Evolutionary conservation across 208 protist species (phyloP), one percentile per base, ranked within the genome.

Genomic region (Herpetomonas tarakana): DNA sequence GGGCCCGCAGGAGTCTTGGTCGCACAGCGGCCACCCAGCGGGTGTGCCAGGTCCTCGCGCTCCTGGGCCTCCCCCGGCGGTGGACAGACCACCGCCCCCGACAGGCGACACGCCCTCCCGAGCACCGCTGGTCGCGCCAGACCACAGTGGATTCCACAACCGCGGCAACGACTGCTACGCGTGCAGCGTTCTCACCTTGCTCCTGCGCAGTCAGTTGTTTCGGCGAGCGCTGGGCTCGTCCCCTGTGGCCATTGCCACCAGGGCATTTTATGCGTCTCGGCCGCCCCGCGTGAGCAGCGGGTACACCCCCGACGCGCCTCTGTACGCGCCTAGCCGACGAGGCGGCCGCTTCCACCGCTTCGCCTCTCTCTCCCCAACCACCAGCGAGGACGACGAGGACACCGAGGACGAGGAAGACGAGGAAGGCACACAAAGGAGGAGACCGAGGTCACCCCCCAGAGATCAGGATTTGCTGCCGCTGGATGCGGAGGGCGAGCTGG

Each of bases 131-230:
- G n/a, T n/a, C n/a, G 22, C 74, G 44, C 44, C 47, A 21, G 76
- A 91, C 56, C 74, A 49, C 49, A 92, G 84, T 58, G 88, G 88
- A 30, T 94, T 94, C 58, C 64, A 73, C 51, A 94, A 94, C 60
- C 30, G 49, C 4, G 77, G 80, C 38, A 91, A 88, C 57, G 78
- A 89, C 68, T 94, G 88, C 66, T 94, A 94, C 67, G 88, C 79
- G 25, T 91, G 84, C 71, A 90, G 84, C 44, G 75, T 91, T 18
- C 58, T 94, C 38, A 91, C 81, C 11, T 61, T 92, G 51, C 64
- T 94, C 39, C 64, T 94, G 38, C 84, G 82, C 6, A 86, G 71
- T 58, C n/a, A 58, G 19, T 19, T 63, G 9, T 93, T 93, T 61
- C 74, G 71, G 6, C 49, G 41, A 7, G 62, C 68, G 19, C 66